Percentiles rank a stretch among this genome's conserved stretches.
Evolutionary conservation across 2,329 filamentous ascomycete species (phyloP).

Genomic region (Alternaria novae-zelandiae): DNA sequence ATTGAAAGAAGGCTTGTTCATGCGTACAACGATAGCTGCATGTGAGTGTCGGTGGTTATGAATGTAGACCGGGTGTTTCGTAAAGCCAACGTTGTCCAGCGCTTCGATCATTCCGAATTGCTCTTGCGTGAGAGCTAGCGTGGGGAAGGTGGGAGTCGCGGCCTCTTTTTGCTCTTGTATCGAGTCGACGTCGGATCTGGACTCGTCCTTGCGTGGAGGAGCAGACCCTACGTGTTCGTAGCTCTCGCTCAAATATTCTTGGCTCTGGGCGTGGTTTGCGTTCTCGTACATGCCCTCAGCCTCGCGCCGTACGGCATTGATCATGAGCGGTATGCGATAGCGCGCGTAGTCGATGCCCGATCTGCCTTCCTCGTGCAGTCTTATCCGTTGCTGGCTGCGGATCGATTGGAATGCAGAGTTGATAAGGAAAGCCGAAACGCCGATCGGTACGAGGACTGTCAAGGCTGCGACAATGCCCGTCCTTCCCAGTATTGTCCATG

Average conservation of each 20-base stretch:
- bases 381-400: conserved; percentile 75
- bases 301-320: conserved; percentile 75
- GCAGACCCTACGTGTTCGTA: conserved; percentile 51
- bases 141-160: conserved; percentile 63
- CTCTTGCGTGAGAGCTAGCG: conserved; percentile 75
- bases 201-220: conserved; percentile 19
- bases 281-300: conserved; percentile 81
- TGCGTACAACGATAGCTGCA: conserved; percentile 86
- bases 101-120: conserved; percentile 87
- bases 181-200: conserved; percentile 29
- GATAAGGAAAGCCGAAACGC: conserved; percentile 71
- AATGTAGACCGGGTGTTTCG: conserved; percentile 72
- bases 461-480: conserved; percentile 71
- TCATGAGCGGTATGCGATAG: conserved; percentile 73
- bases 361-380: conserved; percentile 74
- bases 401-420: conserved; percentile 80
- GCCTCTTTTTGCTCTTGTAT: conserved; percentile 38
- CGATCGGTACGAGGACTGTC: conserved; percentile 75
- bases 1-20: conserved; percentile 67
- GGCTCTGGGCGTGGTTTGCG: conserved; percentile 70
- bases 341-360: conserved; percentile 70
- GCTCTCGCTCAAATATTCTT: conserved; percentile 71
- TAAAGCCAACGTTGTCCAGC: conserved; percentile 69
- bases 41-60: conserved; percentile 79
- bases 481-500: conserved; percentile 54